A percentile compares a stretch with the other conserved stretches of the same genome.
phyloP scores from a whole-genome alignment of 441 rosid species.

The Corymbia calophylla region DNA sequence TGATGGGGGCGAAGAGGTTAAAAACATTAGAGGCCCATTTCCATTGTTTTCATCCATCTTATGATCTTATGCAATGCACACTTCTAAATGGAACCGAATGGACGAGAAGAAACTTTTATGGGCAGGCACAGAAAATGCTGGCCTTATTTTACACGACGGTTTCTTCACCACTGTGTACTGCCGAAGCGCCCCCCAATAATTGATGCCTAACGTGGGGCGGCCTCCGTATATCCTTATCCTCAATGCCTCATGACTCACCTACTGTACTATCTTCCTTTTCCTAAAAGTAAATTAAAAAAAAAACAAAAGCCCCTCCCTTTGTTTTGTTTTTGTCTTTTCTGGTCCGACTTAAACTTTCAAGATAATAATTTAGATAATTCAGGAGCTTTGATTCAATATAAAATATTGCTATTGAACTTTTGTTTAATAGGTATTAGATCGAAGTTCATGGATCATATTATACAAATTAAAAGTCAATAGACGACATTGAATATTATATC shows the following conservation, averaged over 20 bases:
- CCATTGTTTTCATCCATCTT: neutral
- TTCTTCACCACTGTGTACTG: neutral
- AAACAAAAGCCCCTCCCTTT: neutral
- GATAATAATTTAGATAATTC: neutral
- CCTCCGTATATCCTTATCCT: neutral
- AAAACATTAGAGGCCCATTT: neutral
- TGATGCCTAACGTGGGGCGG: neutral
- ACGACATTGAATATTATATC: fast-evolving
- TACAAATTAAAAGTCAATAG: neutral
- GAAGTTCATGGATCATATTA: fast-evolving
- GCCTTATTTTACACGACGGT: neutral
- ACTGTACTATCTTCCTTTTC: neutral
- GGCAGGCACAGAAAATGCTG: neutral
- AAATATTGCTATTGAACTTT: fast-evolving
- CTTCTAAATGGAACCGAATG: neutral
- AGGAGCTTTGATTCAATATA: fast-evolving
- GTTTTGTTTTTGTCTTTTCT: neutral
- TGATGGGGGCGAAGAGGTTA: neutral
- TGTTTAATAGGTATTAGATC: fast-evolving
- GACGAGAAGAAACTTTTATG: neutral
- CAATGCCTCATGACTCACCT: neutral
- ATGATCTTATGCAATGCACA: too few relatives aligned
- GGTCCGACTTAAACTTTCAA: fast-evolving
- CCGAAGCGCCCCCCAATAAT: neutral
- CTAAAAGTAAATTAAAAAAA: neutral